Evolutionary conservation across 164 flowering plant genomes (phyloP), one percentile per base, ranked within the genome.

Genomic region (Macadamia tetraphylla): DNA sequence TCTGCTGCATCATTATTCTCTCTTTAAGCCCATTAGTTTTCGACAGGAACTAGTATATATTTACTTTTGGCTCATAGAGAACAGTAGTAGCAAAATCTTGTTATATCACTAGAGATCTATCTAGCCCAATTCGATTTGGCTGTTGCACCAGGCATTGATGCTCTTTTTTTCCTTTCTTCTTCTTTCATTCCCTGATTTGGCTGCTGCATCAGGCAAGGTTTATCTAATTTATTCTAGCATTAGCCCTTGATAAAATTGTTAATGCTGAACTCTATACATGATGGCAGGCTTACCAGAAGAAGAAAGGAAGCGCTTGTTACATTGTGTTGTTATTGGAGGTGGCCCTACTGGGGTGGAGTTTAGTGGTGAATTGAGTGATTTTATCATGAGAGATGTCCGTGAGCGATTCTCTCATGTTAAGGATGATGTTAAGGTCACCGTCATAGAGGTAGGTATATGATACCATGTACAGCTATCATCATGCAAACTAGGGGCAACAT

Each of bases 291-390:
- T 88, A 64, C 76, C 92, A 7, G 94, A 81, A 59, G 90, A 84
- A 73, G 98, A 92, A 67, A 90, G 72, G 82, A 86, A 78, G 64
- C 79, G 90, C 49, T 82, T 92, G 42, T 69, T 92, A 62, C 96
- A 90, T 69, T 92, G 94, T 74, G 94, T 92, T 55, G 85, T 92
- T 9, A 81, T 90, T 63, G 98, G 94, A 63, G 98, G 98, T 18
- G 98, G 96, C 35, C 98, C 98, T 1, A 92, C 94, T 6, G 98
- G 94, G 4, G 96, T 90, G 57, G 96, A 92, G 71, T 92, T 90
- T 62, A 90, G 98, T 68, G 98, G 96, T 11, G 96, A 92, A 74
- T 56, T 92, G 79, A 87, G 96, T 76, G 98, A 92, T 77, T 92
- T 90, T 65, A 90, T 90, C 66, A 80, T 80, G 79, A 84, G 68